These are phyloP conservation scores for Mucor ambiguus DNA, from an alignment of 371 early-diverging fungal species.

Conservation along the genomic window DNA sequence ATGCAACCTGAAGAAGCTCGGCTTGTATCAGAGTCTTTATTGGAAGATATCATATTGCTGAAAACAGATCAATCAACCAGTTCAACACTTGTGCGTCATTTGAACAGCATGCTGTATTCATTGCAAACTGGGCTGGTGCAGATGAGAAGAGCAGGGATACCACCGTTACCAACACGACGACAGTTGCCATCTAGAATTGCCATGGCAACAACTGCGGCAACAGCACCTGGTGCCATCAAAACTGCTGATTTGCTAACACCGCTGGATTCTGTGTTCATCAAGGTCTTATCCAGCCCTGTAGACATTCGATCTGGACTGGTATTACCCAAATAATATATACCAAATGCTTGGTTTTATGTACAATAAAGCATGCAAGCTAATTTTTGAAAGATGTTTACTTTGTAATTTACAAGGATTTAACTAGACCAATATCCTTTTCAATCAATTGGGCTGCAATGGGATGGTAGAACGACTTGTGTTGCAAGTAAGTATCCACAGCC, in stretches of 20 bases:
- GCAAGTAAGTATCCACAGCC: constrained; percentile 80
- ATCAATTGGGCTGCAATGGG: constrained; percentile 89
- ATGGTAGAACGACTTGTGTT: constrained; percentile 85
- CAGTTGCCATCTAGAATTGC: background rate
- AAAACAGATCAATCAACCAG: constrained; percentile 16
- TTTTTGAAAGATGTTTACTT: background rate
- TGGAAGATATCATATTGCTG: constrained; percentile 37
- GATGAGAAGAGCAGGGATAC: constrained; percentile 15
- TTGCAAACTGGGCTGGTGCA: constrained; percentile 20
- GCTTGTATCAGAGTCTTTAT: constrained; percentile 30
- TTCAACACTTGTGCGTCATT: constrained; percentile 8
- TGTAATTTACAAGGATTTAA: constrained; percentile 6
- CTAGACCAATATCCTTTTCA: constrained; percentile 73
- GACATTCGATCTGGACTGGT: constrained; percentile 17
- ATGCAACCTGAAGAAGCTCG: constrained; percentile 38
- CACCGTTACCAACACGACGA: background rate
- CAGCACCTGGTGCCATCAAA: background rate
- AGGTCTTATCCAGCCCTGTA: constrained; percentile 10
- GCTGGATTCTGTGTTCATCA: constrained; percentile 18
- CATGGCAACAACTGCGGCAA: background rate
- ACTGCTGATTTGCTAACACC: background rate
- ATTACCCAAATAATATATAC: constrained; percentile 13
- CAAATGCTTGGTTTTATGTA: background rate
- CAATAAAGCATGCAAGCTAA: background rate
- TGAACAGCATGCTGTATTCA: constrained; percentile 6